These are phyloP conservation scores for Oryza nivara DNA, from an alignment of 176 grass and related monocot species.

Conservation along the genomic window DNA sequence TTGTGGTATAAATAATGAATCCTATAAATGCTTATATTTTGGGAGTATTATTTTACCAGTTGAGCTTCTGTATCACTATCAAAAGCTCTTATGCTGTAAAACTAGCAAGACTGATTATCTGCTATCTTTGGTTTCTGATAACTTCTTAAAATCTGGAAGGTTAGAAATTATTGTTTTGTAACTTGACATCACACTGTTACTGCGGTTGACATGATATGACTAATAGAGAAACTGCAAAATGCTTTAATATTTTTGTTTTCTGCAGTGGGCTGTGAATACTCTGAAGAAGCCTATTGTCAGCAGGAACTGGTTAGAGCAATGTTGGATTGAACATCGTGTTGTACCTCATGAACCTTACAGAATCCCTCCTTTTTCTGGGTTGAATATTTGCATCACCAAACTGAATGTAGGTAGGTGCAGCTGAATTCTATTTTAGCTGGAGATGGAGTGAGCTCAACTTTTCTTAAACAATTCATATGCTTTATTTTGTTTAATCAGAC, in stretches of 20 bases:
- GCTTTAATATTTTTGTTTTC: conserved; percentile 43
- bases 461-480: conserved; percentile 28
- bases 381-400: conserved; percentile 90
- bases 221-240: conserved; percentile 26
- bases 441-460: conserved; percentile 22
- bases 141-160: conserved; percentile 16
- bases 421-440: conserved; percentile 23
- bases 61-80: not conserved
- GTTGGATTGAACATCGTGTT: conserved; percentile 91
- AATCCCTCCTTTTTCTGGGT: conserved; percentile 87
- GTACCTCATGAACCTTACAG: conserved; percentile 91
- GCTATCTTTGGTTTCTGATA: conserved; percentile 18
- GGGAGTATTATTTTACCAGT: not conserved
- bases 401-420: conserved; percentile 60
- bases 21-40: too few relatives aligned
- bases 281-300: conserved; percentile 88
- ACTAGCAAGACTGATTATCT: conserved; percentile 2
- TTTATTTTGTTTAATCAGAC: conserved; percentile 54
- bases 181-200: not conserved
- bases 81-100: conserved; percentile 14
- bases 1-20: too few relatives aligned
- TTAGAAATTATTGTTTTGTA: conserved; percentile 15
- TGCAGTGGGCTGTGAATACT: conserved; percentile 78
- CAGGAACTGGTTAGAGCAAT: conserved; percentile 78
- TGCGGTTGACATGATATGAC: conserved; percentile 32